These are phyloP conservation scores for Penstemon barbatus DNA, from an alignment of 257 asterid species.

Conservation along the genomic window DNA sequence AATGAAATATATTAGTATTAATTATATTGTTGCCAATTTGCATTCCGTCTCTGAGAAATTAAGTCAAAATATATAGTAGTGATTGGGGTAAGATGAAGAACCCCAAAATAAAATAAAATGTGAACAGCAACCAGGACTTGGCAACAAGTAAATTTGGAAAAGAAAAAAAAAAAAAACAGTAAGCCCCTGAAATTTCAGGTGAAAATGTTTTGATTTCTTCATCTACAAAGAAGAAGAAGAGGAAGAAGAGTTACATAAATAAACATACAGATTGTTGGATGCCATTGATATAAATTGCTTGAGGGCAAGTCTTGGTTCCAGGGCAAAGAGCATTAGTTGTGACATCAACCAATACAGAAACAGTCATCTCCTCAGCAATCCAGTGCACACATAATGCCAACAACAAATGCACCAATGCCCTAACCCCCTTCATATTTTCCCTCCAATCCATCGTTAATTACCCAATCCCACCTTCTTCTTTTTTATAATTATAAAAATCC, in stretches of 20 bases:
- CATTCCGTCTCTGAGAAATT: too few species aligned
- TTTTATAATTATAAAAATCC: neutral
- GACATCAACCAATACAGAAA: constrained; percentile 82
- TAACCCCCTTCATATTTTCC: constrained; percentile 49
- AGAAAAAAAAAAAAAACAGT: too few species aligned
- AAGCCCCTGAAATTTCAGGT: too few species aligned
- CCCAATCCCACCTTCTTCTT: neutral
- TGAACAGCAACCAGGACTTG: too few species aligned
- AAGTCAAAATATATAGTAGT: too few species aligned
- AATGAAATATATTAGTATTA: too few species aligned
- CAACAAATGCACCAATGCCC: constrained; percentile 60
- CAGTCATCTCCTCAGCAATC: constrained; percentile 93
- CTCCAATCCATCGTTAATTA: constrained; percentile 32
- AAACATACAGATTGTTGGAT: constrained; percentile 77
- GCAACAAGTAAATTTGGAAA: too few species aligned
- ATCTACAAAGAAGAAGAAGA: neutral
- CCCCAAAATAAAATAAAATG: too few species aligned
- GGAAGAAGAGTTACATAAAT: neutral
- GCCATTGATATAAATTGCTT: constrained; percentile 83
- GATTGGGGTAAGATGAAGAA: too few species aligned
- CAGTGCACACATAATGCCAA: constrained; percentile 77
- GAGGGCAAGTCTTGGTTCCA: constrained; percentile 55
- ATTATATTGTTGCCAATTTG: too few species aligned
- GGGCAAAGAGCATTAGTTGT: constrained; percentile 87
- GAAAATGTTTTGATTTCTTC: too few species aligned